phyloP scores from a whole-genome alignment of 208 protist species.

The Leishmania aethiopica region DNA sequence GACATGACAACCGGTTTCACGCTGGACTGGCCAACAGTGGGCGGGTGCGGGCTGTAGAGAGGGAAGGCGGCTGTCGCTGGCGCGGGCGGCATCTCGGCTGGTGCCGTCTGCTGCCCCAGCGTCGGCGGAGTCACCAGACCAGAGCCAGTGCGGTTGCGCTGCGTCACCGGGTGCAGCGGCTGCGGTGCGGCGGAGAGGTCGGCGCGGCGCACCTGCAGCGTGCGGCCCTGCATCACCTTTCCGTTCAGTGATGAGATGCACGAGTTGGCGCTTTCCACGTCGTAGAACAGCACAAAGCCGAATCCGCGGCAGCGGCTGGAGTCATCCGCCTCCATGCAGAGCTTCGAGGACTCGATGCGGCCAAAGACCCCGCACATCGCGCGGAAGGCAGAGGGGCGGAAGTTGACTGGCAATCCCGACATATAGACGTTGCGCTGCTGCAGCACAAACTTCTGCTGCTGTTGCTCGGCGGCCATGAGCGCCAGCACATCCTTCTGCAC shows the following conservation, averaged over 20 bases:
- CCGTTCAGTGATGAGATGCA: constrained; percentile 62
- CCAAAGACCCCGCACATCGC: constrained; percentile 64
- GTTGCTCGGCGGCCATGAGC: constrained; percentile 30
- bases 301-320: constrained; percentile 49
- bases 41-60: constrained; percentile 16
- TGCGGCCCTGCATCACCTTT: constrained; percentile 37
- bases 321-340: constrained; percentile 56
- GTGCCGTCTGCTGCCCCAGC: not conserved
- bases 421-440: constrained; percentile 78
- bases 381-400: constrained; percentile 51
- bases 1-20: constrained; percentile 7
- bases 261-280: constrained; percentile 43
- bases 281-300: constrained; percentile 68
- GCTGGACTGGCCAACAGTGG: not conserved
- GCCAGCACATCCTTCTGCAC: constrained; percentile 32
- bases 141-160: constrained; percentile 31
- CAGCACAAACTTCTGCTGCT: constrained; percentile 39
- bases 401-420: constrained; percentile 54
- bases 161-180: constrained; percentile 29
- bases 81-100: not conserved
- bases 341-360: constrained; percentile 59
- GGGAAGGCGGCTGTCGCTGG: not conserved
- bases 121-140: constrained; percentile 16
- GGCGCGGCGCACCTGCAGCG: constrained; percentile 64
- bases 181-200: constrained; percentile 57